phyloP scores from a whole-genome alignment of 257 asterid genomes.

The Linaria vulgaris region DNA sequence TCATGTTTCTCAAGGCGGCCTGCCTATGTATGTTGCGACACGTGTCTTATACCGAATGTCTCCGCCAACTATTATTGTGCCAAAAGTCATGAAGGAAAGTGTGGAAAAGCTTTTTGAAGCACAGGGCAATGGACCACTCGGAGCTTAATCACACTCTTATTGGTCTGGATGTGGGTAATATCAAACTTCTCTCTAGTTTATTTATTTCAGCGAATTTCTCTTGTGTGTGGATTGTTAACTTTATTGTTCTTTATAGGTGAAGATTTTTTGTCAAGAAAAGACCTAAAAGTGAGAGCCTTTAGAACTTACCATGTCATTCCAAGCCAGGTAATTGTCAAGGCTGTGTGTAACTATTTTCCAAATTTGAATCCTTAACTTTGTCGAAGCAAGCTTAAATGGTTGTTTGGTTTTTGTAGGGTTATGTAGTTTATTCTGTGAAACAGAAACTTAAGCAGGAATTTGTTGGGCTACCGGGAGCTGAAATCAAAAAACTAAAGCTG shows the following conservation, averaged over 20 bases:
- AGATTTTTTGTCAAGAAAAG: constrained; percentile 68
- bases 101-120: constrained; percentile 93
- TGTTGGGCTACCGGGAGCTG: constrained; percentile 60
- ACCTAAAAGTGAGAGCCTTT: constrained; percentile 86
- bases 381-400: neutral
- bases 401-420: constrained; percentile 54
- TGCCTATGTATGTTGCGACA: constrained; percentile 96
- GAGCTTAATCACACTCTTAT: constrained; percentile 76
- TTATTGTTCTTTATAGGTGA: constrained; percentile 57
- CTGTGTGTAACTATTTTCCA: constrained; percentile 10
- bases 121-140: constrained; percentile 86
- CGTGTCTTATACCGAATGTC: constrained; percentile 82
- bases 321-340: constrained; percentile 69
- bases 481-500: constrained; percentile 67
- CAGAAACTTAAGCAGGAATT: constrained; percentile 84
- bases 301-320: constrained; percentile 84
- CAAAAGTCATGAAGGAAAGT: constrained; percentile 63
- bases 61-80: constrained; percentile 86
- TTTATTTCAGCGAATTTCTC: neutral
- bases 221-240: neutral
- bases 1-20: constrained; percentile 58
- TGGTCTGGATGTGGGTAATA: constrained; percentile 92
- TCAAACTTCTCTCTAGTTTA: constrained; percentile 18
- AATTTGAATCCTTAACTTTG: no score
- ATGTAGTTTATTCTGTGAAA: constrained; percentile 71